These are phyloP conservation scores for Grigorovia yakushimaensis DNA, from an alignment of 805 yeast genomes.

Conservation along the genomic window DNA sequence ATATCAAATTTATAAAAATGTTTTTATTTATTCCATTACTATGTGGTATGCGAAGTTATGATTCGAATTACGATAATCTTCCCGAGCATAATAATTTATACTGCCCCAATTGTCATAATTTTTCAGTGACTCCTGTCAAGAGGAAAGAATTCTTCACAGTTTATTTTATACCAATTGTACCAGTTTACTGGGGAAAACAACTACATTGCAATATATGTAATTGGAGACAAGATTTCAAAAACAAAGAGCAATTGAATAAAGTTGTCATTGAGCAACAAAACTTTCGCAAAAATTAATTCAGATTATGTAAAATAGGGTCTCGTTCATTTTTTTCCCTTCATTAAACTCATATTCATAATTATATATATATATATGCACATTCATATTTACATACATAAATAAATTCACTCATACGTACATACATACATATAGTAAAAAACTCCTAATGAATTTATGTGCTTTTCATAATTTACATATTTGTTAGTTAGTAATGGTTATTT, in stretches of 20 bases:
- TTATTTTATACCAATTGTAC: slow-evolving; percentile 46
- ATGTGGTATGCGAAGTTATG: slow-evolving; percentile 29
- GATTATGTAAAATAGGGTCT: too few species aligned
- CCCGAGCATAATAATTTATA: slow-evolving; percentile 25
- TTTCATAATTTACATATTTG: too few species aligned
- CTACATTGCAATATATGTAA: slow-evolving; percentile 44
- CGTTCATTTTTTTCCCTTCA: neutral
- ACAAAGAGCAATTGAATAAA: slow-evolving; percentile 24
- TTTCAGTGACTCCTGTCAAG: slow-evolving; percentile 42
- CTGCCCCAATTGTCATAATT: slow-evolving; percentile 53
- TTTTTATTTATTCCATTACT: slow-evolving; percentile 26
- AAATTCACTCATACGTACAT: too few species aligned
- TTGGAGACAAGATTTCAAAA: slow-evolving; percentile 34
- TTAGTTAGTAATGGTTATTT: too few species aligned
- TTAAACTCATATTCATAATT: neutral
- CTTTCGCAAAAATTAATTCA: neutral
- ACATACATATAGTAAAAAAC: too few species aligned
- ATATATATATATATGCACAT: neutral
- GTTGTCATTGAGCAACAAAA: slow-evolving; percentile 12
- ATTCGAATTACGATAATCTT: slow-evolving; percentile 21
- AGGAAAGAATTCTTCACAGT: slow-evolving; percentile 44
- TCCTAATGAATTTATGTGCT: too few species aligned
- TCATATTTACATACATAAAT: too few species aligned
- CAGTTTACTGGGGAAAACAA: slow-evolving; percentile 43
- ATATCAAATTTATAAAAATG: slow-evolving; percentile 5